A percentile compares a stretch with the other conserved stretches of the same genome.
These are phyloP conservation scores for Sphagnum contortum DNA, from an alignment of 225 moss, liverwort and hornwort species.

Conservation along the genomic window DNA sequence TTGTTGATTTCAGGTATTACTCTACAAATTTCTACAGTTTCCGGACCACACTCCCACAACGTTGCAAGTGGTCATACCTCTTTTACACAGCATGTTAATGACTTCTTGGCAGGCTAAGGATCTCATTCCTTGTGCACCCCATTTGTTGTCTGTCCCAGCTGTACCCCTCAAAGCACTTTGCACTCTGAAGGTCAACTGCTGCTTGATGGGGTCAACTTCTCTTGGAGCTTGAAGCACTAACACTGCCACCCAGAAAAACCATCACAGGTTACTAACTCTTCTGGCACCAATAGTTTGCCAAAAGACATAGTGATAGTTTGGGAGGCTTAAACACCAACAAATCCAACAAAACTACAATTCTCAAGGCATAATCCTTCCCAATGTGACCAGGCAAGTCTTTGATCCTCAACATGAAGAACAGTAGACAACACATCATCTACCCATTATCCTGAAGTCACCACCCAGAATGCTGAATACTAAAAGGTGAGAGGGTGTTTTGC, in stretches of 20 bases:
- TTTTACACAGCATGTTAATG: neutral
- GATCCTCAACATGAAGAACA: no score
- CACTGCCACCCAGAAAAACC: neutral
- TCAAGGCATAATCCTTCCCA: no score
- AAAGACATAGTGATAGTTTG: neutral
- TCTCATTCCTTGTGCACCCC: neutral
- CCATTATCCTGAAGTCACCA: no score
- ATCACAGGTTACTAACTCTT: neutral
- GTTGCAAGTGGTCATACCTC: conserved; percentile 2
- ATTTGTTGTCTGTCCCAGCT: neutral
- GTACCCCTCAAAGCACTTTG: conserved; percentile 2
- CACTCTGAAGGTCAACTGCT: neutral
- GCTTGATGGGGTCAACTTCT: neutral
- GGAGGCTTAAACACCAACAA: no score
- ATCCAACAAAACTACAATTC: no score
- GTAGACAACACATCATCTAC: no score
- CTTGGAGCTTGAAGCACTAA: conserved; percentile 5
- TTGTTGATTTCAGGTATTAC: neutral
- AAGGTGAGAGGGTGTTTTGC: no score
- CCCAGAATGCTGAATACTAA: no score
- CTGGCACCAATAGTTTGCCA: neutral
- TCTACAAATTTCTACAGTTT: neutral
- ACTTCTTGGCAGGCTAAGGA: neutral
- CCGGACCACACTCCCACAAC: conserved; percentile 1
- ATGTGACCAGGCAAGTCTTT: no score